Base-by-base conservation (phyloP, 305 asterid genomes). In the Fraxinus dipetala region DNA sequence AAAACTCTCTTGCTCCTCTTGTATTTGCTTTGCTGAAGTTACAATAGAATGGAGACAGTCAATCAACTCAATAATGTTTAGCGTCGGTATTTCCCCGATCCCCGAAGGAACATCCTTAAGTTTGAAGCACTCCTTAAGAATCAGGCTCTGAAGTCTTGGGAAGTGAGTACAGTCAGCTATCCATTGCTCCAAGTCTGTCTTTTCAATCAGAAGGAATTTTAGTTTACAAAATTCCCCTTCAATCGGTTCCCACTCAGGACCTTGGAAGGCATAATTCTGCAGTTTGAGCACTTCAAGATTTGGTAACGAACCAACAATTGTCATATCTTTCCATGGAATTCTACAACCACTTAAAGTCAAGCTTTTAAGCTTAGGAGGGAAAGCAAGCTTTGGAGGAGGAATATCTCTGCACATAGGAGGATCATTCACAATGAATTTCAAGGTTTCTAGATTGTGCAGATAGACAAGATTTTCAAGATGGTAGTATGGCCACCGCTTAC, bases 1-100 rank as follows among this genome's bases (percentile, higher is more conserved):
- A 31, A 1, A 51, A 69, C n/a, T 28, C 63, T 56, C 67, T 26
- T 81, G 80, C 67, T 54, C 76, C 77, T 81, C 51, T n/a, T 38
- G 45, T 18, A 81, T 75, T 36, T 75, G 20, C 34, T 36, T 28
- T 0, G 31, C 70, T 0, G 76, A 81, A 0, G n/a, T 16, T 26
- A 10, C 75, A 16, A 61, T 67, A 18, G 77, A 75, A 26, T 6
- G 54, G 31, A 11, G 18, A 24, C 80, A 81, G 6, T 30, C 4
- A 59, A 10, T 0, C 31, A 75, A 74, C 18, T 81, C 54, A 56
- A 56, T 56, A 20, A 56, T 20, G 10, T 56, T 56, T 20, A 56
- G 28, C 22, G 67, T 56, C 5, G 9, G 26, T 16, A 56, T 56
- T 18, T 56, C 28, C 10, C 67, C 67, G 0, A 56, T n/a, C 22